phyloP scores from a whole-genome alignment of 495 filamentous ascomycete species.

The Trichoderma parareesei region DNA sequence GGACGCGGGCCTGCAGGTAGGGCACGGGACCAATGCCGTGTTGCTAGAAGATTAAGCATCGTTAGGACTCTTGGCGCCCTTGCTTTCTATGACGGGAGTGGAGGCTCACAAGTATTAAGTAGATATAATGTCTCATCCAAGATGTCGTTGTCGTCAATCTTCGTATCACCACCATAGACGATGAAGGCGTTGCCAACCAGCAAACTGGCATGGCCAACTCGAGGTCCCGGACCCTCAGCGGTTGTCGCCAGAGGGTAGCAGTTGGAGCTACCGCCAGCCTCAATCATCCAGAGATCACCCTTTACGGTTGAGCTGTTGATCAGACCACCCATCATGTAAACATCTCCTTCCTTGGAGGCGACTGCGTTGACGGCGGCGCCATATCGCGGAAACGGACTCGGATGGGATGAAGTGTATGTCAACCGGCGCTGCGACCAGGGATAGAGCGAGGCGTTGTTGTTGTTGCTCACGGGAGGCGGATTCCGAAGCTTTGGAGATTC shows the following conservation, averaged over 20 bases:
- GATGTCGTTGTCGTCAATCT: slow-evolving; percentile 83
- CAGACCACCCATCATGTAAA: slow-evolving; percentile 96
- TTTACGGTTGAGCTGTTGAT: slow-evolving; percentile 92
- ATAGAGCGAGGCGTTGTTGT: slow-evolving; percentile 61
- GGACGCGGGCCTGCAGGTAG: slow-evolving; percentile 76
- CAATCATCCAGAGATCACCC: slow-evolving; percentile 96
- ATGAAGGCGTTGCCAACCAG: slow-evolving; percentile 98
- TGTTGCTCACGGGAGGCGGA: slow-evolving; percentile 26
- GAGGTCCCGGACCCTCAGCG: slow-evolving; percentile 86
- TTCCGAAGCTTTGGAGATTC: slow-evolving; percentile 38
- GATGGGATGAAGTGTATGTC: slow-evolving; percentile 72
- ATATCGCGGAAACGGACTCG: slow-evolving; percentile 92
- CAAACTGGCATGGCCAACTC: slow-evolving; percentile 91
- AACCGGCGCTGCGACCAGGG: slow-evolving; percentile 91
- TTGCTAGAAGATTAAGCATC: slow-evolving; percentile 49
- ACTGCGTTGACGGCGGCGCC: slow-evolving; percentile 91
- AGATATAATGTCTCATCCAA: slow-evolving; percentile 95
- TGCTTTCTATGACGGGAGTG: not conserved
- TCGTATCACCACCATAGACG: slow-evolving; percentile 97
- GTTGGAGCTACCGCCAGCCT: slow-evolving; percentile 76
- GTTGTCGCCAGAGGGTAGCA: slow-evolving; percentile 90
- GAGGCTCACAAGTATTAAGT: slow-evolving; percentile 77
- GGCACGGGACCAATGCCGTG: slow-evolving; percentile 94
- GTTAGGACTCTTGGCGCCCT: not conserved
- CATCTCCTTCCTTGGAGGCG: slow-evolving; percentile 90